Evolutionary conservation across 2,329 filamentous ascomycete species (phyloP).

Genomic region (Xylaria sp.): DNA sequence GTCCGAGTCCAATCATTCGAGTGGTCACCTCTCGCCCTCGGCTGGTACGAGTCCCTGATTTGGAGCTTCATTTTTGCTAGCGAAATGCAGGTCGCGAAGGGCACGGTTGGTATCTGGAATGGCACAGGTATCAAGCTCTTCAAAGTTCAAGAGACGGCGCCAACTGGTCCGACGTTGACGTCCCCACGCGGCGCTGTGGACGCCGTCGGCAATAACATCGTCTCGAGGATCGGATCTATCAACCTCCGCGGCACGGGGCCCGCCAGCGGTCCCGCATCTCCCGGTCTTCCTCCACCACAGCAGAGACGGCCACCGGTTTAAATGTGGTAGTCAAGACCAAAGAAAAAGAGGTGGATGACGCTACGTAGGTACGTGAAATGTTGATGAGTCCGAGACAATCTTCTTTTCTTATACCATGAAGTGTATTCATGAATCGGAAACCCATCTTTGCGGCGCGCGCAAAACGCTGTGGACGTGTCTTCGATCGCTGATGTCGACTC

Average conservation of each 20-base stretch:
- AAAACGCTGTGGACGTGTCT: no score
- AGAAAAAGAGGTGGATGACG: neutral
- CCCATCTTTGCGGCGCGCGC: no score
- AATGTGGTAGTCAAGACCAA: neutral
- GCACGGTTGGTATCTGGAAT: constrained; percentile 91
- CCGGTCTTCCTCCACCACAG: constrained; percentile 4
- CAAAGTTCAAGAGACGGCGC: constrained; percentile 77
- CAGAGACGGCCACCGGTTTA: constrained; percentile 11
- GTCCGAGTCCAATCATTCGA: constrained; percentile 84
- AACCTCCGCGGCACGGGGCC: constrained; percentile 53
- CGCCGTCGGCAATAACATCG: constrained; percentile 84
- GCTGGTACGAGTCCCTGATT: constrained; percentile 92
- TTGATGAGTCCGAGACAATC: neutral
- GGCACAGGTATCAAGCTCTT: constrained; percentile 85
- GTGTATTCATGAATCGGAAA: neutral
- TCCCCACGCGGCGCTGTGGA: constrained; percentile 88
- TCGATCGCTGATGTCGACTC: no score
- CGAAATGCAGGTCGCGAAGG: constrained; percentile 82
- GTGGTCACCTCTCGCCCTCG: constrained; percentile 83
- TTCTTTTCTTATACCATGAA: neutral
- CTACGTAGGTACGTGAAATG: neutral
- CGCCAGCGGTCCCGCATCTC: constrained; percentile 11
- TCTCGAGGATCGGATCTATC: constrained; percentile 77
- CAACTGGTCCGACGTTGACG: constrained; percentile 72
- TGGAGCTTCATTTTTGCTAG: constrained; percentile 91